These are phyloP conservation scores for Metarhizium anisopliae DNA, from an alignment of 2,329 filamentous ascomycete species.

Conservation along the genomic window DNA sequence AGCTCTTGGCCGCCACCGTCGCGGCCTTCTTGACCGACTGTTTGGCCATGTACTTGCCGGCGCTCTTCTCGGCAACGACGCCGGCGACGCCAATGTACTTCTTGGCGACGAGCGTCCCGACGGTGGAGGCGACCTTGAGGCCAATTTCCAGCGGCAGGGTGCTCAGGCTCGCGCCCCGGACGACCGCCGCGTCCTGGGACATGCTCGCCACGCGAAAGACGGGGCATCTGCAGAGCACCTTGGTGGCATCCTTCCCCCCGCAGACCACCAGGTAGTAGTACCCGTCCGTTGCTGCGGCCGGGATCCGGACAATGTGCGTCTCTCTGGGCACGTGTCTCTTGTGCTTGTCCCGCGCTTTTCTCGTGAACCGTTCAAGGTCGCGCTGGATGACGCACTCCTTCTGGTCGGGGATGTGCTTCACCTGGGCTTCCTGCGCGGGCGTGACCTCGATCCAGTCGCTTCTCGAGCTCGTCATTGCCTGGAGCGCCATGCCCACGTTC, in stretches of 20 bases:
- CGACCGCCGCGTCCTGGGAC: conserved; percentile 48
- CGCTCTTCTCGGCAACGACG: conserved; percentile 29
- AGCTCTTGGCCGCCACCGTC: conserved; percentile 27
- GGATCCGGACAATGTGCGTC: conserved; percentile 57
- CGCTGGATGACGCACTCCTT: conserved; percentile 61
- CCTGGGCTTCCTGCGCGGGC: conserved; percentile 37
- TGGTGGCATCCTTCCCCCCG: conserved; percentile 33
- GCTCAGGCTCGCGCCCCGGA: conserved; percentile 55
- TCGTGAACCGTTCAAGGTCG: conserved; percentile 55
- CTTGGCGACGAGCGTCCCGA: conserved; percentile 35
- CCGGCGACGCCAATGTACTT: conserved; percentile 30
- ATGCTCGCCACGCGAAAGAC: conserved; percentile 62
- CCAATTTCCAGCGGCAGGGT: conserved; percentile 60
- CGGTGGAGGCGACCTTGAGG: conserved; percentile 43
- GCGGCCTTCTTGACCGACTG: conserved; percentile 29
- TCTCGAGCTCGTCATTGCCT: conserved; percentile 50
- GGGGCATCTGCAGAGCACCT: conserved; percentile 55
- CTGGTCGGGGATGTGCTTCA: conserved; percentile 39
- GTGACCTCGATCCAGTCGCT: conserved; percentile 61
- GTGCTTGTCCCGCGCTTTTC: conserved; percentile 39
- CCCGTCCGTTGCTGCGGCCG: conserved; percentile 52
- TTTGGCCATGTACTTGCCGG: conserved; percentile 27
- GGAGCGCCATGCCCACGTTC: conserved; percentile 58
- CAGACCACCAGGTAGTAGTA: conserved; percentile 62
- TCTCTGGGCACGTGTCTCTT: conserved; percentile 46